These are phyloP conservation scores for Rhizopogon sp. DNA, from an alignment of 768 basidiomycete genomes.

Conservation along the genomic window DNA sequence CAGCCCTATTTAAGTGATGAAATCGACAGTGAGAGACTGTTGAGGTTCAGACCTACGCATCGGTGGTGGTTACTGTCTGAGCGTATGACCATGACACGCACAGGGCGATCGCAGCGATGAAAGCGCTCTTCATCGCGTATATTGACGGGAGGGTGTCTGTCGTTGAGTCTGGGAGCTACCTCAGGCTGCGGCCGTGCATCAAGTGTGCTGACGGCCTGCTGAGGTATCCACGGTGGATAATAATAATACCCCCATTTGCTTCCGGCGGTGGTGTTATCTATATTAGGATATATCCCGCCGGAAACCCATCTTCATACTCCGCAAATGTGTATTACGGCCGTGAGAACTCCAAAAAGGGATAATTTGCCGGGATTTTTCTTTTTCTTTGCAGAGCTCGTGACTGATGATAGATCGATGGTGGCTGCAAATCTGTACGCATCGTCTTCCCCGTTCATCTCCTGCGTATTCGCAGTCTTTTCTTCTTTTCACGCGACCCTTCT, in stretches of 20 bases:
- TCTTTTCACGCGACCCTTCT: slow-evolving; percentile 24
- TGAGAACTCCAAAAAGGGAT: not conserved
- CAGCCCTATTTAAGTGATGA: slow-evolving; percentile 31
- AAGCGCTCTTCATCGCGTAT: slow-evolving; percentile 13
- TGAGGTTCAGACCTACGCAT: slow-evolving; percentile 36
- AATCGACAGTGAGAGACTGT: not conserved
- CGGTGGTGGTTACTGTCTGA: slow-evolving; percentile 44
- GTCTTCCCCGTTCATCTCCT: slow-evolving; percentile 11
- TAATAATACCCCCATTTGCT: not conserved
- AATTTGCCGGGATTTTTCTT: not conserved
- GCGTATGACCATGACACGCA: slow-evolving; percentile 23
- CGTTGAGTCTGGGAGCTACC: not conserved
- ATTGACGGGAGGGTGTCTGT: slow-evolving; percentile 3
- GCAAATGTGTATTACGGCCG: not conserved
- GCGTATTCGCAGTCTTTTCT: slow-evolving; percentile 1
- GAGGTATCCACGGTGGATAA: not conserved
- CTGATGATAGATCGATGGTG: slow-evolving; percentile 20
- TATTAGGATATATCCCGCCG: not conserved
- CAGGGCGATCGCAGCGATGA: slow-evolving; percentile 13
- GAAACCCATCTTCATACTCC: not conserved
- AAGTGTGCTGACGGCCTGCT: not conserved
- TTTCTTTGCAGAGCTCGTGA: slow-evolving; percentile 1
- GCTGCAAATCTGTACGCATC: slow-evolving; percentile 5
- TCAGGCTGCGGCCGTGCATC: not conserved
- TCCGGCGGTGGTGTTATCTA: not conserved